A percentile compares a stretch with the other conserved stretches of the same genome.
Evolutionary conservation across 108 stramenopile species (phyloP).

Genomic region (Chaetoceros muelleri): DNA sequence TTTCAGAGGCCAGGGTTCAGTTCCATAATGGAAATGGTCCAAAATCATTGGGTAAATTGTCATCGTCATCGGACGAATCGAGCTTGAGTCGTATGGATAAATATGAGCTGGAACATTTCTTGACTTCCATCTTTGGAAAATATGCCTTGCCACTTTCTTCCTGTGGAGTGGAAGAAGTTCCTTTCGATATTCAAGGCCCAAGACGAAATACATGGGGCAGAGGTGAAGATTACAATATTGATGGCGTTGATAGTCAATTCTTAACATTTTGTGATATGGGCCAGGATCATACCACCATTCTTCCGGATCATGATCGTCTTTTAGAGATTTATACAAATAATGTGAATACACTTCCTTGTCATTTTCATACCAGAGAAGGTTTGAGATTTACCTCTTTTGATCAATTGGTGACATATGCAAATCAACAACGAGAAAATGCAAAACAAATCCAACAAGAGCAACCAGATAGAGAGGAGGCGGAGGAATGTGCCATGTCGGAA

Average conservation of each 20-base stretch:
- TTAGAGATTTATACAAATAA: constrained; percentile 22
- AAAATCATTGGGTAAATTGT: too few relatives aligned
- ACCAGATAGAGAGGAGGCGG: too few relatives aligned
- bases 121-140: constrained; percentile 50
- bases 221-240: neutral
- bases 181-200: constrained; percentile 1
- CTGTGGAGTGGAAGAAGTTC: neutral
- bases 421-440: too few relatives aligned
- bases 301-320: constrained; percentile 49
- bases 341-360: constrained; percentile 41
- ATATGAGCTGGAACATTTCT: constrained; percentile 53
- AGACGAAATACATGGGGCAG: constrained; percentile 13
- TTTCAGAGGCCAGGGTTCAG: too few relatives aligned
- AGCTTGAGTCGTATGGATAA: too few relatives aligned
- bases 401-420: constrained; percentile 24
- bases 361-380: constrained; percentile 76
- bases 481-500: neutral
- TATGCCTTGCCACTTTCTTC: neutral
- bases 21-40: too few relatives aligned
- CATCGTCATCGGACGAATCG: too few relatives aligned
- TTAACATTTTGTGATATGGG: constrained; percentile 65
- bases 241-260: constrained; percentile 21
- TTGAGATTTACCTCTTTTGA: constrained; percentile 38
- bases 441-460: constrained; percentile 20
- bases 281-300: constrained; percentile 45